Base-by-base conservation (phyloP, 208 protist genomes). In the Crithidia acanthocephali region DNA sequence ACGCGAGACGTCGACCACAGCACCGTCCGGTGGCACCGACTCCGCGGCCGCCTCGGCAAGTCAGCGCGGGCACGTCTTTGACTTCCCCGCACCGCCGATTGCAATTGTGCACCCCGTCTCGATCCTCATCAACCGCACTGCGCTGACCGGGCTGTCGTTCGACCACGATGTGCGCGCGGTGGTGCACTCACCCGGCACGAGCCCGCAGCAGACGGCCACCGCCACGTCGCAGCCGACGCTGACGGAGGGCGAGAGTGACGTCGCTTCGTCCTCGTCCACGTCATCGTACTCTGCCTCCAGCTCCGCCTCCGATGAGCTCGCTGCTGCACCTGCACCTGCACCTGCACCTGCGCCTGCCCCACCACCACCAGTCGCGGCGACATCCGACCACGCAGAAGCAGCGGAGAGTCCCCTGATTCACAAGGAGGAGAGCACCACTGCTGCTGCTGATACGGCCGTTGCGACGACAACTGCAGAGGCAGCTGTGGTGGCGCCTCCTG, bases 101-200 rank as follows among this genome's bases (percentile, higher is more conserved):
- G 74, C 65, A 8, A n/a, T 71, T 18, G 53, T 44, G 11, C 65
- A 72, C 10, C 74, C 79, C 37, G 61, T 68, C 7, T 84, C 74
- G 16, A 80, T 84, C 35, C 52, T 84, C 2, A 65, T 84, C 23
- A 68, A 71, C 50, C 79, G 79, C 28, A 35, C 25, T 50, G 8
- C 32, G 22, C 10, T 50, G 32, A 28, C 25, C 10, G 50, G 40
- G 1, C 57, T 68, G 4, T 3, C 52, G 15, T 76, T 76, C 20
- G 22, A 52, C 25, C 28, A 32, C 16, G n/a, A 56, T 22, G 20
- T 73, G 59, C 79, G 64, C 40, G 68, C 58, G 2, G 63, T 71
- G 52, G 79, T 84, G 53, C 64, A 76, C 47, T 76, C 79, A 25
- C 79, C 79, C 20, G 3, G 18, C 13, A 42, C 67, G 2, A 77